phyloP scores from a whole-genome alignment of 768 basidiomycete genomes.

The Boletus subcaerulescens region DNA sequence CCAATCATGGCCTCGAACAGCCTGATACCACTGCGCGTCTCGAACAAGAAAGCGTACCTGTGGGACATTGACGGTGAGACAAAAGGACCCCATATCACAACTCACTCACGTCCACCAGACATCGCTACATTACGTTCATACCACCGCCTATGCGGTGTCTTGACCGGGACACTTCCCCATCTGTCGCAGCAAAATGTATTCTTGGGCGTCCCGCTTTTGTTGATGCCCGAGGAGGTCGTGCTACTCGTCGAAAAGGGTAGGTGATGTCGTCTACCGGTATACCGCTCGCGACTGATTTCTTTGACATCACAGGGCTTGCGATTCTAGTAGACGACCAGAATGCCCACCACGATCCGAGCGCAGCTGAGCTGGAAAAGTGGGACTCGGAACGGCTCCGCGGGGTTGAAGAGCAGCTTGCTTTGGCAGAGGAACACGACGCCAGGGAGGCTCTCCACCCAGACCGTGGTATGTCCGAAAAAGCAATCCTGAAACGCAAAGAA shows the following conservation, averaged over 20 bases:
- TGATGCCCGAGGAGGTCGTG: constrained; percentile 91
- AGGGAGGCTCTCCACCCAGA: constrained; percentile 39
- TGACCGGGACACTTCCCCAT: constrained; percentile 90
- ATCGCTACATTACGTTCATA: constrained; percentile 74
- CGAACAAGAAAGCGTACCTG: constrained; percentile 79
- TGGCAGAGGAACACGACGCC: constrained; percentile 48
- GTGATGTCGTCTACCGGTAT: too few species aligned
- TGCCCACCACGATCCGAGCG: constrained; percentile 51
- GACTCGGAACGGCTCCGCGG: constrained; percentile 44
- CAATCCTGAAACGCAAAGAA: constrained; percentile 67
- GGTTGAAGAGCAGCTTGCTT: constrained; percentile 46
- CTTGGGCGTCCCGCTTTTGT: constrained; percentile 83
- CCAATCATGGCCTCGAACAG: constrained; percentile 7
- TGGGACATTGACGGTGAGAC: constrained; percentile 80
- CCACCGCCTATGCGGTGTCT: constrained; percentile 79
- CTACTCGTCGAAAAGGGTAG: constrained; percentile 80
- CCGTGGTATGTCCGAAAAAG: constrained; percentile 56
- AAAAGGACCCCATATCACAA: neutral
- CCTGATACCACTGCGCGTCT: constrained; percentile 61
- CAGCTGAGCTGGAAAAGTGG: constrained; percentile 52
- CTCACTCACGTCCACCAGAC: constrained; percentile 45
- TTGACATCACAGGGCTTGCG: constrained; percentile 57
- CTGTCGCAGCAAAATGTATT: constrained; percentile 96
- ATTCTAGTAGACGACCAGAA: constrained; percentile 69
- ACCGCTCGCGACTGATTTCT: neutral